These are phyloP conservation scores for Blastobotrys malaysiensis DNA, from an alignment of 1,139 yeast genomes.

Conservation along the genomic window DNA sequence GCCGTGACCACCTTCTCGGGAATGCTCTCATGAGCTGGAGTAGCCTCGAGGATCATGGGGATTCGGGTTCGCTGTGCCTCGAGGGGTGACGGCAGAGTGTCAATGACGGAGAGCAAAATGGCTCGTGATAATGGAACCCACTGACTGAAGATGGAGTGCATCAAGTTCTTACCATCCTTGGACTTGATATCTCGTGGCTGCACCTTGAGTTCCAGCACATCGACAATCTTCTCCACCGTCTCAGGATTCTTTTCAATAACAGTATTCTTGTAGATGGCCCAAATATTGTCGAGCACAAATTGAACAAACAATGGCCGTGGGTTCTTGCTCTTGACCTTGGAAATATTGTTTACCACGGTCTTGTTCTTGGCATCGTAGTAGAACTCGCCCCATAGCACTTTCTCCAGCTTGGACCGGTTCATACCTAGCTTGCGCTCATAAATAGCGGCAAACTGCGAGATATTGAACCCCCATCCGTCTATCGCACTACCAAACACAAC, in stretches of 20 bases:
- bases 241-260: conserved; percentile 62
- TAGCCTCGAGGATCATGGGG: conserved; percentile 55
- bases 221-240: conserved; percentile 66
- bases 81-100: conserved; percentile 76
- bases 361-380: conserved; percentile 87
- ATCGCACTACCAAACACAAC: conserved; percentile 92
- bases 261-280: conserved; percentile 83
- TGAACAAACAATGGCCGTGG: conserved; percentile 80
- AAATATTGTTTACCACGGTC: conserved; percentile 44
- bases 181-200: conserved; percentile 74
- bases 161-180: conserved; percentile 61
- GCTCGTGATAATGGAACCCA: conserved; percentile 95
- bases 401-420: conserved; percentile 68
- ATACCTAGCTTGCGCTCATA: conserved; percentile 84
- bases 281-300: conserved; percentile 79
- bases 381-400: conserved; percentile 95
- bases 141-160: conserved; percentile 74
- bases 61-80: conserved; percentile 69
- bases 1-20: conserved; percentile 48
- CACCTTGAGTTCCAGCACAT: conserved; percentile 62
- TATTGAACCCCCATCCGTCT: conserved; percentile 97
- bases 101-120: conserved; percentile 75
- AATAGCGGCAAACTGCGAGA: conserved; percentile 81
- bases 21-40: conserved; percentile 49
- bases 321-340: conserved; percentile 44